phyloP scores from a whole-genome alignment of 441 rosid species.

The Populus hybrid region DNA sequence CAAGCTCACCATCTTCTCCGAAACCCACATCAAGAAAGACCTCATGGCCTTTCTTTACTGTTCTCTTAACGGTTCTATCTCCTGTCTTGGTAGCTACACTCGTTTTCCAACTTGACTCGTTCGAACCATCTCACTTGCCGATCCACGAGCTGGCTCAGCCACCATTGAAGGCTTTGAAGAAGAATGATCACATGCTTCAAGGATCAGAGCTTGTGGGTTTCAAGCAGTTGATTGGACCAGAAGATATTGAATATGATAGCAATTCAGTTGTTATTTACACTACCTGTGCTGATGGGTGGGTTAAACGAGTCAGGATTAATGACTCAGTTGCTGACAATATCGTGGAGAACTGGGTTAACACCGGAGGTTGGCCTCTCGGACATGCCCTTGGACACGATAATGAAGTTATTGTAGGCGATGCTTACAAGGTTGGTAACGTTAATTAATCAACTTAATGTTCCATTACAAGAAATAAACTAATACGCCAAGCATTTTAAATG shows the following conservation, averaged over 20 bases:
- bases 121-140: constrained; percentile 63
- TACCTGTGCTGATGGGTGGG: constrained; percentile 65
- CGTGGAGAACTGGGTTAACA: constrained; percentile 60
- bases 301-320: constrained; percentile 48
- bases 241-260: constrained; percentile 46
- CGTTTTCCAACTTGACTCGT: constrained; percentile 44
- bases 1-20: background rate
- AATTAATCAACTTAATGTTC: background rate
- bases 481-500: too few species aligned
- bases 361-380: constrained; percentile 83
- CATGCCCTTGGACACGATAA: constrained; percentile 39
- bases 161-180: constrained; percentile 17
- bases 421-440: constrained; percentile 41
- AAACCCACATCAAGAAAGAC: background rate
- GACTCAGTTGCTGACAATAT: constrained; percentile 30
- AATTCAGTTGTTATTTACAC: constrained; percentile 45
- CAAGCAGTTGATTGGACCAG: constrained; percentile 40
- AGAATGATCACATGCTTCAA: constrained; percentile 30
- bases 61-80: constrained; percentile 7
- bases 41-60: constrained; percentile 6
- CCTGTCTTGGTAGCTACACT: constrained; percentile 28
- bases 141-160: constrained; percentile 31
- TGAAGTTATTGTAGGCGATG: constrained; percentile 59
- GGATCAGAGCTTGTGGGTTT: constrained; percentile 44
- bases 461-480: too few species aligned